Evolutionary conservation across 2,329 filamentous ascomycete genomes (phyloP), one percentile per base, ranked within the genome.

Genomic region (Lasiodiplodia theobromae): DNA sequence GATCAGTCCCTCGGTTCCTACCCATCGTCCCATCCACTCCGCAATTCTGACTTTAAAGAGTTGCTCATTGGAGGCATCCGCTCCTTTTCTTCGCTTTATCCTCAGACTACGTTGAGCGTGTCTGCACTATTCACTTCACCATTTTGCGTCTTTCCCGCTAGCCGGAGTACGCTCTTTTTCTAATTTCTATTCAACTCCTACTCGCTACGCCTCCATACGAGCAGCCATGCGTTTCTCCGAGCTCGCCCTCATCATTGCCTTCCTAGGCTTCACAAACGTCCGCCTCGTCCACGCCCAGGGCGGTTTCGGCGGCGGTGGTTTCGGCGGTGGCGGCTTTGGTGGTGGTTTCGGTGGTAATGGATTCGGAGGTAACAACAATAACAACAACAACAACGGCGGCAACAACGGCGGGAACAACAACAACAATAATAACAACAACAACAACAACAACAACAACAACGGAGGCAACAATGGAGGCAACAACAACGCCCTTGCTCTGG

Each of bases 21-120:
- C 56, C 52, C 54, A 52, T 44, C 56, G 44, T 60, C 66, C 54
- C 53, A 34, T 68, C 66, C 40, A 67, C 49, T 56, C 58, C 37
- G 58, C 58, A 63, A 63, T 63, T 63, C 60, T 64, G 47, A 64
- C 28, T 64, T 34, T 64, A 52, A 64, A 64, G 60, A 64, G 60
- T 64, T 64, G 60, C 60, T 64, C 60, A 64, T 64, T 67, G 65
- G 54, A 67, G 52, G 31, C 52, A 34, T 58, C 79, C 78, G 72
- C 79, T 80, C 78, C 77, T 80, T 80, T 75, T 77, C 76, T 75
- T 74, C 66, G 44, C 58, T 74, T 75, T 44, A 47, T 28, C 28
- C 21, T 70, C 75, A 77, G 78, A 76, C 75, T 70, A 78, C 78
- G 78, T 80, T 80, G 78, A 80, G 74, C 78, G 78, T 80, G 74